A percentile compares a stretch with the other conserved stretches of the same genome.
Conservation (phyloP, 768 basidiomycete genomes). For the Omphalotus guepiniiformis region DNA sequence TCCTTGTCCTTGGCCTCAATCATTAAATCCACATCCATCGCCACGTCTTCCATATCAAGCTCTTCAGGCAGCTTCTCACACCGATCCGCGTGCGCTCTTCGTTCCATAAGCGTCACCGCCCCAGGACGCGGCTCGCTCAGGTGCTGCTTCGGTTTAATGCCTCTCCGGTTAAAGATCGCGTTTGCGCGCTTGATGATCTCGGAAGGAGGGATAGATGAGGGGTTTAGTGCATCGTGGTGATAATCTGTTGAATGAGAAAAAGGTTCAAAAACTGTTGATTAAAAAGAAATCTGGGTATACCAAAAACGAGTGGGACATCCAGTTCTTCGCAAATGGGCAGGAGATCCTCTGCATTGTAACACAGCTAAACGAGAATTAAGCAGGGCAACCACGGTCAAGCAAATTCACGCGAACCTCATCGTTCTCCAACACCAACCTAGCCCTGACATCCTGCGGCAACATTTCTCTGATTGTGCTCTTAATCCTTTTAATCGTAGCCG, state of each 20-base stretch:
- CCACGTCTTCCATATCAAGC: constrained; percentile 60
- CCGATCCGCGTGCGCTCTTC: constrained; percentile 82
- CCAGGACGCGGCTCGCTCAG: constrained; percentile 87
- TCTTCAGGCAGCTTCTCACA: constrained; percentile 64
- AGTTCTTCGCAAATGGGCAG: constrained; percentile 86
- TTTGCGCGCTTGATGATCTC: constrained; percentile 74
- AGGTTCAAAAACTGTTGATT: constrained; percentile 24
- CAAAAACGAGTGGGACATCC: constrained; percentile 66
- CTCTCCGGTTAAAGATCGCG: constrained; percentile 66
- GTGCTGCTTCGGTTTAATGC: constrained; percentile 90
- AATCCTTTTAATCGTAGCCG: constrained; percentile 63
- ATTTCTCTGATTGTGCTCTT: constrained; percentile 58
- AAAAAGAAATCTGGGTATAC: constrained; percentile 31
- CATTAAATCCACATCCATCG: constrained; percentile 67
- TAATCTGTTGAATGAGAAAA: constrained; percentile 47
- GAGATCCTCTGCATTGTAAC: constrained; percentile 86
- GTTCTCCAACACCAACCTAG: constrained; percentile 85
- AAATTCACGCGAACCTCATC: constrained; percentile 63
- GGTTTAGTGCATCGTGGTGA: constrained; percentile 76
- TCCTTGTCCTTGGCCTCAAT: constrained; percentile 94
- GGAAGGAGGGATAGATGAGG: constrained; percentile 53
- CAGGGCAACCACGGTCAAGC: not conserved
- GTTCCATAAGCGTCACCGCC: constrained; percentile 78
- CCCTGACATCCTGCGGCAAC: constrained; percentile 62
- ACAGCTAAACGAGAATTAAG: constrained; percentile 39